Base-by-base conservation (phyloP, 2,329 filamentous ascomycete genomes). In the Beauveria sp. region DNA sequence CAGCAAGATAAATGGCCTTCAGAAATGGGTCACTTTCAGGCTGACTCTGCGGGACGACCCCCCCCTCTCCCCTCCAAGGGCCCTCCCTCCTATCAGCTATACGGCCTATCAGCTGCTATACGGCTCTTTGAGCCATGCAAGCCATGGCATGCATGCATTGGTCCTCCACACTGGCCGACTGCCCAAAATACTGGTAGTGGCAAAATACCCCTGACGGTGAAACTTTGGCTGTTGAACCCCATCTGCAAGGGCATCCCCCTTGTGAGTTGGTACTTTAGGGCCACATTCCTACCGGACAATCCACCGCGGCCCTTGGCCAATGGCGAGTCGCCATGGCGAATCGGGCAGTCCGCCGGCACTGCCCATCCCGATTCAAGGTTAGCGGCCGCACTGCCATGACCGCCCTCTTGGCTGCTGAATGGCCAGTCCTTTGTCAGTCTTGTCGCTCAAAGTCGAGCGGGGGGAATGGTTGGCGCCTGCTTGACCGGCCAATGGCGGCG, bases 181-280 rank as follows among this genome's bases (percentile, higher is more conserved):
- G 12, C 30, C 30, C 30, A 34, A 12, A 12, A 34, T 34, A 10
- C 30, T 34, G 12, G 12, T 14, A 14, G 30, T 58, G 30, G 14
- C n/a, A 52, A 12, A 42, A 53, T 46, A 47, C 56, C 56, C 56
- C 56, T 59, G 56, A 59, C 46, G 26, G 46, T 51, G 56, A 59
- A 59, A 59, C 56, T 40, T 18, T n/a, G 12, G 30, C 22, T 59
- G 56, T 50, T 59, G 46, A 59, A 59, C 56, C 56, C 46, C 56
- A 59, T 59, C 56, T 52, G 51, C 51, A n/a, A 42, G 20, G 51
- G 51, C 51, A 34, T 54, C 20, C n/a, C n/a, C 30, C 4, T 34
- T 34, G 30, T 49, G 30, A 30, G 26, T 28, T 30, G 6, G 34
- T 38, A 22, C 55, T 34, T 51, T 46, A 18, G 45, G 55, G 18